A percentile compares a stretch with the other conserved stretches of the same genome.
Conservation (phyloP, 306 rosid genomes). For the Gastrolobium bilobum region DNA sequence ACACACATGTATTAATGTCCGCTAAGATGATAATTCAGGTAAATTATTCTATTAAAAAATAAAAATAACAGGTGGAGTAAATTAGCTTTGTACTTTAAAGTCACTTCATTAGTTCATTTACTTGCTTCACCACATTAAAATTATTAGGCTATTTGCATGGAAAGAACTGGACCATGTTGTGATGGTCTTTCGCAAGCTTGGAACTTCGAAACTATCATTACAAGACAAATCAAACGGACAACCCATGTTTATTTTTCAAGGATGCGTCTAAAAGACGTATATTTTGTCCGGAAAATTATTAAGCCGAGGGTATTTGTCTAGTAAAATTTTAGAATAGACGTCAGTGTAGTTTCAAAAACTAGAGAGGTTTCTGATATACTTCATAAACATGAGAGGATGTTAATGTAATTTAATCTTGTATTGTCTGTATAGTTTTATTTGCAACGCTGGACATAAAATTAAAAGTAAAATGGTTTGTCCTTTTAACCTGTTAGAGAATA, state of each 20-base stretch:
- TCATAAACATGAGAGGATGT: neutral
- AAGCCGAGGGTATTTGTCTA: neutral
- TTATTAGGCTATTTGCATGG: neutral
- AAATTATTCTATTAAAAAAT: neutral
- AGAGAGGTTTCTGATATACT: neutral
- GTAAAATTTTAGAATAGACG: neutral
- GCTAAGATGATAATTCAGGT: conserved; percentile 12
- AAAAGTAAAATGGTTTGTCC: too few species aligned
- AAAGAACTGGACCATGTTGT: conserved; percentile 4
- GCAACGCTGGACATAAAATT: neutral
- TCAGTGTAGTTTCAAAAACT: neutral
- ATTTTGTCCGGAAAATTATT: neutral
- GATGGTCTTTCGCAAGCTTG: neutral
- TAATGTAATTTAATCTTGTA: neutral
- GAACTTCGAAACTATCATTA: conserved; percentile 5
- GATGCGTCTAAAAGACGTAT: neutral
- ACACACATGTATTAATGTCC: neutral
- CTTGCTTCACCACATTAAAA: conserved; percentile 17
- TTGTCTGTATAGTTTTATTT: neutral
- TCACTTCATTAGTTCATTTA: conserved; percentile 15
- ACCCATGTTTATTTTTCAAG: conserved; percentile 4
- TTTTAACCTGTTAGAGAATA: too few species aligned
- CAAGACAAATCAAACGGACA: conserved; percentile 2
- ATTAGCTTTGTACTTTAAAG: conserved; percentile 7
- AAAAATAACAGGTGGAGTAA: neutral